phyloP scores from a whole-genome alignment of 2,329 filamentous ascomycete species.

The Xylariaceae sp. region DNA sequence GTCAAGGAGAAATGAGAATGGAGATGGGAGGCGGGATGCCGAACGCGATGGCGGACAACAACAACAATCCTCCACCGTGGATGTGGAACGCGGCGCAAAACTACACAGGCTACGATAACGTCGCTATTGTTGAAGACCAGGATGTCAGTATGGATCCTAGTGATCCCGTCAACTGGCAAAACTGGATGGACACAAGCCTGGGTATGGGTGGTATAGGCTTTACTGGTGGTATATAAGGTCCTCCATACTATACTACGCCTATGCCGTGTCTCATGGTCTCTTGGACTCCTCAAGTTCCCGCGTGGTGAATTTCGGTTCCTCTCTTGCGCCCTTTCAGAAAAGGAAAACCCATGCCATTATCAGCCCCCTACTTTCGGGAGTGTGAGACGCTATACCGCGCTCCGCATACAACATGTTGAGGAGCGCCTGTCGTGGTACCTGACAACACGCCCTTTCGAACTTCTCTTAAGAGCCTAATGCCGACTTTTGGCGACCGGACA shows the following conservation, averaged over 20 bases:
- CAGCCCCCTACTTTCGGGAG: too few relatives aligned
- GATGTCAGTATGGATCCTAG: slow-evolving; percentile 34
- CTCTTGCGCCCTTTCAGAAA: not conserved
- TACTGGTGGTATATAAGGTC: slow-evolving; percentile 27
- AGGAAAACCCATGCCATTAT: too few relatives aligned
- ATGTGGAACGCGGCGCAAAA: slow-evolving; percentile 36
- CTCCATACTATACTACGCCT: not conserved
- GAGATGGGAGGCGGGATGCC: slow-evolving; percentile 1
- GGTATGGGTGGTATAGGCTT: slow-evolving; percentile 29
- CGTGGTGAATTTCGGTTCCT: not conserved
- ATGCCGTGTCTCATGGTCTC: not conserved
- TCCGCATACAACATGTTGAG: too few relatives aligned
- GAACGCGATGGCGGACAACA: slow-evolving; percentile 27
- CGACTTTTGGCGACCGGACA: too few relatives aligned
- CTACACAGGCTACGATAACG: slow-evolving; percentile 6
- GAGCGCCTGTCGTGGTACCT: too few relatives aligned
- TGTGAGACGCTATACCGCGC: too few relatives aligned
- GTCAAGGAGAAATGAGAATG: not conserved
- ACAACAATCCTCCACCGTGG: slow-evolving; percentile 36
- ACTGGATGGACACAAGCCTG: slow-evolving; percentile 35
- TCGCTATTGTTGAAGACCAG: slow-evolving; percentile 30
- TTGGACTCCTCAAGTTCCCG: not conserved
- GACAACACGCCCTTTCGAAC: too few relatives aligned
- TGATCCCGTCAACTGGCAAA: slow-evolving; percentile 44
- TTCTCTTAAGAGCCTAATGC: too few relatives aligned